Evolutionary conservation across 1,139 yeast species (phyloP).

Genomic region (Pneumocystis murina): DNA sequence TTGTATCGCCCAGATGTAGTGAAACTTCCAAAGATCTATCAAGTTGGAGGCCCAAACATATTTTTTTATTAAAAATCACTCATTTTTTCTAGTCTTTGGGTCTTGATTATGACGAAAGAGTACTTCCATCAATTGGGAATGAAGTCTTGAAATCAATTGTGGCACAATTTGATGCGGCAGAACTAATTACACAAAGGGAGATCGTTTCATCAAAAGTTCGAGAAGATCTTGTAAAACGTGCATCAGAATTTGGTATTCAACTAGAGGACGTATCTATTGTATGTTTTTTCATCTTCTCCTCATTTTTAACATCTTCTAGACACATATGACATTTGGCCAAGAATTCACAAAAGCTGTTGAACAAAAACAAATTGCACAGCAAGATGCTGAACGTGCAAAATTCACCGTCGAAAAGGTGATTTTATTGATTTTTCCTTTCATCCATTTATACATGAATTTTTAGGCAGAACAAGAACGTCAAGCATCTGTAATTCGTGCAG

Average conservation of each 20-base stretch:
- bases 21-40: slow-evolving; percentile 73
- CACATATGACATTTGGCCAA: slow-evolving; percentile 93
- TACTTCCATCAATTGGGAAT: slow-evolving; percentile 90
- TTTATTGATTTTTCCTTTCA: background rate
- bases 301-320: slow-evolving; percentile 19
- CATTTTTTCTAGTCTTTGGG: slow-evolving; percentile 38
- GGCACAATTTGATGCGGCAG: slow-evolving; percentile 97
- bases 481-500: slow-evolving; percentile 91
- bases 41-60: slow-evolving; percentile 20
- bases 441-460: background rate
- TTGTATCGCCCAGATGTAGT: slow-evolving; percentile 85
- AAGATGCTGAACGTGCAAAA: slow-evolving; percentile 95
- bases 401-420: slow-evolving; percentile 57
- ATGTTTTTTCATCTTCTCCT: background rate
- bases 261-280: slow-evolving; percentile 86
- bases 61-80: background rate
- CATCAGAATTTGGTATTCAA: slow-evolving; percentile 74
- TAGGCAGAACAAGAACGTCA: slow-evolving; percentile 93
- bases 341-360: slow-evolving; percentile 98
- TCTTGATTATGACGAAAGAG: slow-evolving; percentile 90
- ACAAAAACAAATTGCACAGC: slow-evolving; percentile 97
- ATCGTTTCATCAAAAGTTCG: slow-evolving; percentile 81
- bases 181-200: slow-evolving; percentile 92
- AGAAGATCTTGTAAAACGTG: slow-evolving; percentile 71
- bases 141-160: slow-evolving; percentile 90